phyloP scores from a whole-genome alignment of 495 filamentous ascomycete genomes.

The Penicillium psychrofluorescens region DNA sequence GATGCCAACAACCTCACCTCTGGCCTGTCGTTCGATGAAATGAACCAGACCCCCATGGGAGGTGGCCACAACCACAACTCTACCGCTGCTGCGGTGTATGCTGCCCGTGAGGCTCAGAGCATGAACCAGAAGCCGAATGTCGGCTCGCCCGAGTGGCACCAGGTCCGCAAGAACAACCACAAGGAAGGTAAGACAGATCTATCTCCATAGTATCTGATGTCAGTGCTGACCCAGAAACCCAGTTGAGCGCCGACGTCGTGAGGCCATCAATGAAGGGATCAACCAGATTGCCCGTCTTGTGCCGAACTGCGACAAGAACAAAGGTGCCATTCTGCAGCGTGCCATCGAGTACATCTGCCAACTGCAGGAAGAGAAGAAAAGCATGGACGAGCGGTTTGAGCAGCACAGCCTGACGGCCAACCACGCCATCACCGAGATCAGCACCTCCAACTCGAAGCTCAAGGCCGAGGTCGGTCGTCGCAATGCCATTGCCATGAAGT shows the following conservation, averaged over 20 bases:
- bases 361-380: constrained; percentile 86
- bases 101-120: constrained; percentile 37
- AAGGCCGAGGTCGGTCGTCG: constrained; percentile 67
- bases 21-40: constrained; percentile 39
- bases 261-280: constrained; percentile 98
- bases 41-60: constrained; percentile 32
- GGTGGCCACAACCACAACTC: constrained; percentile 35
- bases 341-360: constrained; percentile 92
- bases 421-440: constrained; percentile 89
- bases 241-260: constrained; percentile 96
- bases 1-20: constrained; percentile 36
- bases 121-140: constrained; percentile 73
- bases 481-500: constrained; percentile 48
- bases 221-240: neutral
- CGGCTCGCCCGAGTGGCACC: constrained; percentile 96
- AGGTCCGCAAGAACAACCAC: constrained; percentile 94
- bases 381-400: constrained; percentile 95
- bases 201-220: constrained; percentile 3
- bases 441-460: constrained; percentile 78
- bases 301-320: constrained; percentile 97
- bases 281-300: constrained; percentile 98
- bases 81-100: constrained; percentile 41
- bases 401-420: constrained; percentile 91
- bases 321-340: constrained; percentile 90
- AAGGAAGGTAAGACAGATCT: constrained; percentile 72